Percentiles rank a stretch among this genome's conserved stretches.
These are phyloP conservation scores for Saccharomyces hybrid DNA, from an alignment of 1,139 yeast species.

Conservation along the genomic window DNA sequence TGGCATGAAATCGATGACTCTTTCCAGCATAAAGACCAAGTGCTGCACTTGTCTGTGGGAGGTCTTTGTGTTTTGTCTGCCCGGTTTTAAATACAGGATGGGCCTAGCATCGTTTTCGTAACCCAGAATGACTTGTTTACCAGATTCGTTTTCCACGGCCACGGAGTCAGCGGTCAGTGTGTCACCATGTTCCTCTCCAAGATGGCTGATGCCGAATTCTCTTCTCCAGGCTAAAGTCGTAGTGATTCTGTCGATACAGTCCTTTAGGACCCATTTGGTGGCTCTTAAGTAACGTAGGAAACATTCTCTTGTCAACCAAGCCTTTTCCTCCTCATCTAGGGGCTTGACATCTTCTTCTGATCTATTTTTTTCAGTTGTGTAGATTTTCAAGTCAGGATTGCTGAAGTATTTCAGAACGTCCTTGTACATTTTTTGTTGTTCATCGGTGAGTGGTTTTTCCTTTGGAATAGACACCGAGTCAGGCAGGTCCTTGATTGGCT, in stretches of 20 bases:
- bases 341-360: constrained; percentile 30
- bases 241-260: constrained; percentile 66
- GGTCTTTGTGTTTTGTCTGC: constrained; percentile 86
- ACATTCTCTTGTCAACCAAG: constrained; percentile 91
- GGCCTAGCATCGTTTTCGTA: constrained; percentile 86
- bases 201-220: constrained; percentile 70
- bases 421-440: constrained; percentile 52
- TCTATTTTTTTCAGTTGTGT: constrained; percentile 34
- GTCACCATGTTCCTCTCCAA: constrained; percentile 39
- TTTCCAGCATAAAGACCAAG: constrained; percentile 82
- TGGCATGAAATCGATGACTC: constrained; percentile 90
- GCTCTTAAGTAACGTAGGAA: constrained; percentile 81
- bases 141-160: constrained; percentile 69
- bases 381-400: constrained; percentile 37
- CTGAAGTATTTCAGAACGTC: constrained; percentile 54
- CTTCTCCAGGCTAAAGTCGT: constrained; percentile 85
- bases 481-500: constrained; percentile 51
- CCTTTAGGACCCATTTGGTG: constrained; percentile 73
- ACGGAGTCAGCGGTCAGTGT: constrained; percentile 55
- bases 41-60: constrained; percentile 87
- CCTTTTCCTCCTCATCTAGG: constrained; percentile 56
- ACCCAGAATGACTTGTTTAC: constrained; percentile 84
- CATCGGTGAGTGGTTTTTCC: constrained; percentile 41
- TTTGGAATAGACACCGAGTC: constrained; percentile 44
- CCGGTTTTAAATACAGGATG: constrained; percentile 80